A percentile compares a stretch with the other conserved stretches of the same genome.
phyloP scores from a whole-genome alignment of 75 land plant genomes.

The Sequoiadendron giganteum region DNA sequence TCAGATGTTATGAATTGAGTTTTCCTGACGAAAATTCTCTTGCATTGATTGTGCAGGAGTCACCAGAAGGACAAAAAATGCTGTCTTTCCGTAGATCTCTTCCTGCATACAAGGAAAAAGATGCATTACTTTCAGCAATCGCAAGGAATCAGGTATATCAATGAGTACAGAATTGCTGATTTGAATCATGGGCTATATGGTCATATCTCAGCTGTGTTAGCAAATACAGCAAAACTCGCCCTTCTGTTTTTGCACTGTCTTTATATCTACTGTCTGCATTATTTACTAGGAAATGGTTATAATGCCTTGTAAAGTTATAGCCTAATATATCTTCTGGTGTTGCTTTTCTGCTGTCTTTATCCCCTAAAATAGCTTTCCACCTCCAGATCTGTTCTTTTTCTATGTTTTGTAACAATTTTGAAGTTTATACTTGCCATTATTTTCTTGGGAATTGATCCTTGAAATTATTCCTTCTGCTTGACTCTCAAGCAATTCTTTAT shows the following conservation, averaged over 20 bases:
- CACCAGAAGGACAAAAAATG: constrained; percentile 88
- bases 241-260: background rate
- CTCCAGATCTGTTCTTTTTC: background rate
- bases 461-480: background rate
- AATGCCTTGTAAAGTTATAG: background rate
- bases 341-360: background rate
- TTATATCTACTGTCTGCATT: background rate
- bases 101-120: constrained; percentile 83
- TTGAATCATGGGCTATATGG: background rate
- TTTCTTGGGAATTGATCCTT: background rate
- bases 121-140: constrained; percentile 66
- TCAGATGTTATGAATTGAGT: background rate
- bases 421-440: background rate
- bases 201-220: background rate
- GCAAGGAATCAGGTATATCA: constrained; percentile 83
- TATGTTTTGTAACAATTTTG: background rate
- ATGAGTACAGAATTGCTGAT: background rate
- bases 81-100: constrained; percentile 65
- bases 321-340: background rate
- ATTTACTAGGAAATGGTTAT: background rate
- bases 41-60: constrained; percentile 45
- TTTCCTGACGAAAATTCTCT: background rate
- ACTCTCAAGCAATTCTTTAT: background rate
- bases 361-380: background rate
- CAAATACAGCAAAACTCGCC: background rate